Evolutionary conservation across 2,329 filamentous ascomycete species (phyloP).

Genomic region (Davidsoniella eucalypti): DNA sequence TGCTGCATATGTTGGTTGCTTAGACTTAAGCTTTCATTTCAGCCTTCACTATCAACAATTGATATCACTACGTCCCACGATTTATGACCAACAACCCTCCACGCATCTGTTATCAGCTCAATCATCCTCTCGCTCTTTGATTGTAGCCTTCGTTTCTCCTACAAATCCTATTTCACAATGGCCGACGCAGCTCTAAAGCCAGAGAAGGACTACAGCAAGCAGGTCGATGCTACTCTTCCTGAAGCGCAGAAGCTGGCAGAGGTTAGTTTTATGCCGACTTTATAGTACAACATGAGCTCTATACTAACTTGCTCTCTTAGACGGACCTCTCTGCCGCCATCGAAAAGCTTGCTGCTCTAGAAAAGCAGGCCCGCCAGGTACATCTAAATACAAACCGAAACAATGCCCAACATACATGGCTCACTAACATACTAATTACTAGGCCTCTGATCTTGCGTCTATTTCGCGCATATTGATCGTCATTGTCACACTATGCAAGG

Average conservation of each 20-base stretch:
- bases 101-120: not conserved
- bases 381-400: constrained; percentile 14
- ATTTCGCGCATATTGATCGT: constrained; percentile 76
- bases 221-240: constrained; percentile 79
- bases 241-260: constrained; percentile 82
- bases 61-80: constrained; percentile 1
- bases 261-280: constrained; percentile 36
- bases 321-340: constrained; percentile 71
- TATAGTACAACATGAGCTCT: constrained; percentile 37
- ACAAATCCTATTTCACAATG: constrained; percentile 33
- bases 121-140: not conserved
- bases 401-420: not conserved
- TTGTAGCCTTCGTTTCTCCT: not conserved
- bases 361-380: constrained; percentile 97
- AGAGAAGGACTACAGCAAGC: constrained; percentile 97
- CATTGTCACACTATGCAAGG: constrained; percentile 88
- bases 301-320: constrained; percentile 28
- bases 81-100: not conserved
- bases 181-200: constrained; percentile 73
- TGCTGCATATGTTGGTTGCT: no score
- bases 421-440: constrained; percentile 17
- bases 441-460: constrained; percentile 91
- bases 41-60: not conserved
- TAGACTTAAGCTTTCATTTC: not conserved
- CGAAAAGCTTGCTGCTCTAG: constrained; percentile 78